phyloP scores from a whole-genome alignment of 225 moss, liverwort and hornwort genomes.

The Straminergon stramineum region DNA sequence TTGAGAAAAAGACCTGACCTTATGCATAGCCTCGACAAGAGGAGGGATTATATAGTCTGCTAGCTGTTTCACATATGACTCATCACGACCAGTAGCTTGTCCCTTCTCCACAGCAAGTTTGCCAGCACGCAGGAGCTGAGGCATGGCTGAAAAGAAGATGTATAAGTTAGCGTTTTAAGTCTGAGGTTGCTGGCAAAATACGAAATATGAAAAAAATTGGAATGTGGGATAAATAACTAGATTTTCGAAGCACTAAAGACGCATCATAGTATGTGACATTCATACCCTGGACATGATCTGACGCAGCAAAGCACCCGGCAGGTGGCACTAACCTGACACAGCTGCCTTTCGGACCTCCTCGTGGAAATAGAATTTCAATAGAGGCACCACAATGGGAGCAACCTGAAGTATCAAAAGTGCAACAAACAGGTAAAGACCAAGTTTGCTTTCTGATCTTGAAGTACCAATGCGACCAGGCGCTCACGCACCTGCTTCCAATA shows the following conservation, averaged over 20 bases:
- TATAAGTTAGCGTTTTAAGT: not conserved
- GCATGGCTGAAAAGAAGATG: slow-evolving; percentile 66
- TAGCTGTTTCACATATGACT: slow-evolving; percentile 87
- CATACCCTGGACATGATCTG: not conserved
- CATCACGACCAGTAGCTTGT: slow-evolving; percentile 83
- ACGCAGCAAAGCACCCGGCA: not conserved
- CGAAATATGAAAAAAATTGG: not conserved
- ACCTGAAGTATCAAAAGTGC: slow-evolving; percentile 37
- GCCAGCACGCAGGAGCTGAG: slow-evolving; percentile 84
- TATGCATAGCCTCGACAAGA: slow-evolving; percentile 90
- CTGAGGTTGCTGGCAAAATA: not conserved
- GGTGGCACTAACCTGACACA: slow-evolving; percentile 66
- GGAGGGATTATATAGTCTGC: slow-evolving; percentile 88
- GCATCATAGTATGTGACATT: not conserved
- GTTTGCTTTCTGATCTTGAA: not conserved
- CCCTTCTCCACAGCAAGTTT: slow-evolving; percentile 98
- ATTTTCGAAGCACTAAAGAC: not conserved
- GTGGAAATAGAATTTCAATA: slow-evolving; percentile 94
- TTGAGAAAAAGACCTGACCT: slow-evolving; percentile 33
- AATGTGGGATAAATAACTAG: not conserved
- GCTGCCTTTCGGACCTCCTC: slow-evolving; percentile 99
- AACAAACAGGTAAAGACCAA: not conserved
- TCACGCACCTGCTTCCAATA: not conserved
- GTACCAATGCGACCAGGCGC: not conserved
- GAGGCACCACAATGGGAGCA: slow-evolving; percentile 89